These are phyloP conservation scores for Rhizomucor miehei DNA, from an alignment of 371 early-diverging fungal species.

Conservation along the genomic window DNA sequence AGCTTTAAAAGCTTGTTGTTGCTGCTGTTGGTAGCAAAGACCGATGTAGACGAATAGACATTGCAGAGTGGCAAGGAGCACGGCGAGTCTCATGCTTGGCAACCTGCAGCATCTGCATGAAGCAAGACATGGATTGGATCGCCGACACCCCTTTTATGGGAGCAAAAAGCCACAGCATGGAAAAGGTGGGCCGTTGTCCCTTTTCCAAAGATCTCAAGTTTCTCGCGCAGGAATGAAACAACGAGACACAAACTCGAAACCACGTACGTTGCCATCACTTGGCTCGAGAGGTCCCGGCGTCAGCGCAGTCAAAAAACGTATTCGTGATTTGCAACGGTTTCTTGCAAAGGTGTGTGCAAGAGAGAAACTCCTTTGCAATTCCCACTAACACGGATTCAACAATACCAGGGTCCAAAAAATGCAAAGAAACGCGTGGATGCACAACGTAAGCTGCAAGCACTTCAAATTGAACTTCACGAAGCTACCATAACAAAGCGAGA, in stretches of 20 bases:
- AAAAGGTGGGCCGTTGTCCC: too few relatives aligned
- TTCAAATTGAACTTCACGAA: constrained; percentile 34
- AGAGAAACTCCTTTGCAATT: neutral
- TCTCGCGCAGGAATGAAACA: neutral
- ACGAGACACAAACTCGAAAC: constrained; percentile 3
- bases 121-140: too few relatives aligned
- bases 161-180: too few relatives aligned
- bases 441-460: constrained; percentile 29
- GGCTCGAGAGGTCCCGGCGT: neutral
- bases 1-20: neutral
- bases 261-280: neutral
- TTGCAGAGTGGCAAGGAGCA: neutral
- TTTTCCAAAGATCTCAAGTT: too few relatives aligned
- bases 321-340: constrained; percentile 28
- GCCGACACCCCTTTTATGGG: too few relatives aligned
- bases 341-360: constrained; percentile 11
- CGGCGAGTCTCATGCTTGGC: neutral
- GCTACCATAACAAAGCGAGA: constrained; percentile 34
- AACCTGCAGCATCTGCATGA: neutral
- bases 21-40: constrained; percentile 1
- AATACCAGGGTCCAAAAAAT: constrained; percentile 1
- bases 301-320: constrained; percentile 32
- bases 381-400: constrained; percentile 1
- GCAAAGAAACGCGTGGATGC: constrained; percentile 21
- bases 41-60: neutral